A percentile compares a stretch with the other conserved stretches of the same genome.
Conservation (phyloP, 768 basidiomycete species). For the Mycena kentingensis region DNA sequence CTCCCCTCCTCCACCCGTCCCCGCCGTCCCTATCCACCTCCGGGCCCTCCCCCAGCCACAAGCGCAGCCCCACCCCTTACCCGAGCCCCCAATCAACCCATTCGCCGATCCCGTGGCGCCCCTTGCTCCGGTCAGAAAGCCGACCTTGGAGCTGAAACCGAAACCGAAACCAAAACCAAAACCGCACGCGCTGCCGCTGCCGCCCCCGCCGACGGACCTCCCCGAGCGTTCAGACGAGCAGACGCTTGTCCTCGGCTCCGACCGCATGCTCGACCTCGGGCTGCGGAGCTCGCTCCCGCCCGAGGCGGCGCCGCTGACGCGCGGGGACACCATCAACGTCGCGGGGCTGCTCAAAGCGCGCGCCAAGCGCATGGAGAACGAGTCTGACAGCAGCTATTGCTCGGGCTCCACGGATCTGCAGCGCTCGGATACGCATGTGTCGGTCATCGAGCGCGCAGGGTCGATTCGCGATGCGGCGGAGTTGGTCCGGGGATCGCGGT, state of each 20-base stretch:
- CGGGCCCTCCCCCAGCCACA: too few species aligned
- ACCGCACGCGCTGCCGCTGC: background rate
- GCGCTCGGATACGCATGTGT: constrained; percentile 11
- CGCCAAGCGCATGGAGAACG: constrained; percentile 2
- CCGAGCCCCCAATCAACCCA: too few species aligned
- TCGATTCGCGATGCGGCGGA: constrained; percentile 14
- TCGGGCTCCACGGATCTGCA: background rate
- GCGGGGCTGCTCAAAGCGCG: constrained; percentile 18
- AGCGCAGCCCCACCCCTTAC: too few species aligned
- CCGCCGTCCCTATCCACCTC: background rate
- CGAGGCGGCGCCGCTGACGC: constrained; percentile 12
- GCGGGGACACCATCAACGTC: constrained; percentile 15
- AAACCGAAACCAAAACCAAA: background rate
- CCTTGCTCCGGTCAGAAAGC: too few species aligned
- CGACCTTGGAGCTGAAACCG: background rate
- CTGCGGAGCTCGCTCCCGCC: constrained; percentile 13
- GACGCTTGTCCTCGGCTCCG: constrained; percentile 5
- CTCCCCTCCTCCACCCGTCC: constrained; percentile 3
- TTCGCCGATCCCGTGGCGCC: too few species aligned
- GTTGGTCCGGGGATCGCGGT: background rate
- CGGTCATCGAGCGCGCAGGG: constrained; percentile 19
- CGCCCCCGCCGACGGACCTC: too few species aligned
- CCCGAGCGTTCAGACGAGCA: constrained; percentile 11
- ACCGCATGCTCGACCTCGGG: constrained; percentile 6
- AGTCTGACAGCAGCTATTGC: too few species aligned